Percentiles rank a stretch among this genome's conserved stretches.
Evolutionary conservation across 495 filamentous ascomycete species (phyloP).

Genomic region (Talaromyces ruber): DNA sequence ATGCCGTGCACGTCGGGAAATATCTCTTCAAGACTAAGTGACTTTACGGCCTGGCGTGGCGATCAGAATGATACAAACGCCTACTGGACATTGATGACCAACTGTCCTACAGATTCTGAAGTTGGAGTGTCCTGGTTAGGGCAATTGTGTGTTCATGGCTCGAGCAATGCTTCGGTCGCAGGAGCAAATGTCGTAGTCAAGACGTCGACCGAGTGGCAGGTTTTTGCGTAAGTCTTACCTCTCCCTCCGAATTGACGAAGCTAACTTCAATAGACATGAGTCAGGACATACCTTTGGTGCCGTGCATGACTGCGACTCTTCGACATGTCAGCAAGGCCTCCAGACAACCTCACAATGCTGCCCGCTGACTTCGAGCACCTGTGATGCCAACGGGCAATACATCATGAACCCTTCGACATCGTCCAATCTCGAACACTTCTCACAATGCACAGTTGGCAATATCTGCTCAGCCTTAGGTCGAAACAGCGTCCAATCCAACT

Average conservation of each 20-base stretch:
- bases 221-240: slow-evolving; percentile 52
- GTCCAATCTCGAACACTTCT: slow-evolving; percentile 65
- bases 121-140: slow-evolving; percentile 93
- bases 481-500: slow-evolving; percentile 66
- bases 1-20: slow-evolving; percentile 51
- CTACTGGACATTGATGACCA: slow-evolving; percentile 89
- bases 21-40: slow-evolving; percentile 74
- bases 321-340: slow-evolving; percentile 56
- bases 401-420: slow-evolving; percentile 95
- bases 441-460: slow-evolving; percentile 82
- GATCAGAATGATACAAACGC: slow-evolving; percentile 66
- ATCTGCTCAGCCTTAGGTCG: slow-evolving; percentile 85
- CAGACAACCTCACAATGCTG: slow-evolving; percentile 73
- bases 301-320: slow-evolving; percentile 77
- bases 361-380: slow-evolving; percentile 59
- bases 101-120: slow-evolving; percentile 74
- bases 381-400: slow-evolving; percentile 67
- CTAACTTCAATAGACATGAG: slow-evolving; percentile 51
- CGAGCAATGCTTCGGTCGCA: slow-evolving; percentile 46
- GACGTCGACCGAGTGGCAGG: slow-evolving; percentile 84
- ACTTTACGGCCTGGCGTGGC: slow-evolving; percentile 86
- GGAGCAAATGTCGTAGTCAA: slow-evolving; percentile 87
- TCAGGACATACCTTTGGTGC: slow-evolving; percentile 93
- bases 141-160: slow-evolving; percentile 64
- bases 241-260: neutral